These are phyloP conservation scores for Eucommia ulmoides DNA, from an alignment of 257 asterid genomes.

Conservation along the genomic window DNA sequence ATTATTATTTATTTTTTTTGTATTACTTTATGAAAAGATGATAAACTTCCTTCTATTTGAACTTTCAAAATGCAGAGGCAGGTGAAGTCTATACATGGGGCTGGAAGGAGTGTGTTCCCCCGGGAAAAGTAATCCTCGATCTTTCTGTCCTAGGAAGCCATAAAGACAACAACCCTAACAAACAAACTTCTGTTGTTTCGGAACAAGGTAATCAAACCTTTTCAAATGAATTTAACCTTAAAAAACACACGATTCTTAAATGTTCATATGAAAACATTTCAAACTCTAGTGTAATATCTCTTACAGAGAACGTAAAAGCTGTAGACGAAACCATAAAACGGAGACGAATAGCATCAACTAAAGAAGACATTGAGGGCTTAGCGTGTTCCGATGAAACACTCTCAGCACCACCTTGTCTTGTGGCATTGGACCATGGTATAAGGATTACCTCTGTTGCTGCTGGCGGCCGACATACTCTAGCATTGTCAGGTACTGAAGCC, in stretches of 20 bases:
- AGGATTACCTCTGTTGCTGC: slow-evolving; percentile 66
- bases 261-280: too few species aligned
- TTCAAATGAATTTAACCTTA: slow-evolving; percentile 18
- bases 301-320: slow-evolving; percentile 26
- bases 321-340: slow-evolving; percentile 44
- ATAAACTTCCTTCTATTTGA: too few species aligned
- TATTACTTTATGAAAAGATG: too few species aligned
- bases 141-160: slow-evolving; percentile 19
- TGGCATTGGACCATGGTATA: slow-evolving; percentile 57
- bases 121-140: slow-evolving; percentile 27
- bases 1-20: too few species aligned
- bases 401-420: slow-evolving; percentile 59
- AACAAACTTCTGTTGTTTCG: slow-evolving; percentile 23
- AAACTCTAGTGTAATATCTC: slow-evolving; percentile 16
- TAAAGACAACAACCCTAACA: slow-evolving; percentile 27
- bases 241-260: too few species aligned
- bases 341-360: slow-evolving; percentile 31
- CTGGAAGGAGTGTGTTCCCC: slow-evolving; percentile 82
- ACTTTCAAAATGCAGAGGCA: slow-evolving; percentile 26
- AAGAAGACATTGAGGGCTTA: slow-evolving; percentile 37
- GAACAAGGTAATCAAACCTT: slow-evolving; percentile 34
- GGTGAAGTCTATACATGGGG: slow-evolving; percentile 71
- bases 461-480: slow-evolving; percentile 75
- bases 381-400: slow-evolving; percentile 42
- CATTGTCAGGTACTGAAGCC: slow-evolving; percentile 42